These are phyloP conservation scores for Evernia prunastri DNA, from an alignment of 495 filamentous ascomycete genomes.

Conservation along the genomic window DNA sequence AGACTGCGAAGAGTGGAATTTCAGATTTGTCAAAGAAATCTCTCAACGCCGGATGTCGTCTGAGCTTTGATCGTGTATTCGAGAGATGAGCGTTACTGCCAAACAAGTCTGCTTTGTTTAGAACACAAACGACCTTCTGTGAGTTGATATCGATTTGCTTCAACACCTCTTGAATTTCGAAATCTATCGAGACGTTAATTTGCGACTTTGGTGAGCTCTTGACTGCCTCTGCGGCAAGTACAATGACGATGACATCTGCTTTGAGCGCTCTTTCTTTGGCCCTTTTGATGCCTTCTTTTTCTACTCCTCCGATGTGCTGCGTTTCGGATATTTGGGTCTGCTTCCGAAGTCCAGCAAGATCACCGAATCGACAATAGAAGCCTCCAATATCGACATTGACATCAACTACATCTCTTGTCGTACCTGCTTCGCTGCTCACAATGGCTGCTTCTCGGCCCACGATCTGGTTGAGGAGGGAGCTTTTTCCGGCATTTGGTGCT, in stretches of 20 bases:
- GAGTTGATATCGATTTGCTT: slow-evolving; percentile 12
- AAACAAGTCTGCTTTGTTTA: slow-evolving; percentile 43
- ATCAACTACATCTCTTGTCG: slow-evolving; percentile 90
- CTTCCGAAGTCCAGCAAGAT: slow-evolving; percentile 74
- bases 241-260: slow-evolving; percentile 79
- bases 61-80: not conserved
- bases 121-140: slow-evolving; percentile 51
- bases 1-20: slow-evolving; percentile 52
- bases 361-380: slow-evolving; percentile 80
- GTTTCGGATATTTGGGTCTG: slow-evolving; percentile 9
- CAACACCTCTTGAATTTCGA: slow-evolving; percentile 23
- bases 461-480: slow-evolving; percentile 81
- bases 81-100: slow-evolving; percentile 9
- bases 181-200: slow-evolving; percentile 35
- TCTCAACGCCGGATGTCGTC: slow-evolving; percentile 6
- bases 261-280: slow-evolving; percentile 73
- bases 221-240: slow-evolving; percentile 59
- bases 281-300: slow-evolving; percentile 83
- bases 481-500: slow-evolving; percentile 93
- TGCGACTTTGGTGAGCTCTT: not conserved
- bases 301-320: slow-evolving; percentile 58
- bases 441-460: slow-evolving; percentile 94
- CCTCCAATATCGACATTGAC: slow-evolving; percentile 85
- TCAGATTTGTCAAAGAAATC: slow-evolving; percentile 10
- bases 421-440: slow-evolving; percentile 85